Base-by-base conservation (phyloP, 225 moss, liverwort and hornwort species). In the Antitrichia curtipendula region DNA sequence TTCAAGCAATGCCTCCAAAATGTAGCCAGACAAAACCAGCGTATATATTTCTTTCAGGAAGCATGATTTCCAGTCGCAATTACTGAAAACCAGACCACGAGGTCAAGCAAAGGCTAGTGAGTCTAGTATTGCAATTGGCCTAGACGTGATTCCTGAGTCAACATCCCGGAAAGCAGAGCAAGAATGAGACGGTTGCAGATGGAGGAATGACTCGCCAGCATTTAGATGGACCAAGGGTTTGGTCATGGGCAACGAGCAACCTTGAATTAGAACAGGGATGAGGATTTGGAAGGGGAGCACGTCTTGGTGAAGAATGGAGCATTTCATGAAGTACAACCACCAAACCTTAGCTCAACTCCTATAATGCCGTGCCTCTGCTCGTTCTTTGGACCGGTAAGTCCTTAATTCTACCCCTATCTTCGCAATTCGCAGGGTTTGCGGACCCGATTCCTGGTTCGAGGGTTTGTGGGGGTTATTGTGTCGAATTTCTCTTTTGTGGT, bases 271-370 rank as follows among this genome's bases (percentile, higher is more conserved):
- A 78, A 56, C 40, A 78, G 36, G 82, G 45, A 82, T 64, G 87
- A 87, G 87, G 87, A 82, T 82, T 87, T 82, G 75, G 82, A 87
- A 62, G 75, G 56, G 63, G 64, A 87, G 64, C 82, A 64, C 64
- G 56, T 86, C 68, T 56, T 54, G 78, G 68, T 75, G 82, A 75
- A 75, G 81, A 29, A 81, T 49, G 63, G 87, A 75, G 82, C 87
- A 75, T 82, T 82, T 12, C 56, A 64, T 82, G 82, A 79, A 78
- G 68, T 34, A 13, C 57, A 41, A 78, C 43, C 75, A 87, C 82
- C 87, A 82, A 82, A 87, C 87, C 87, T 82, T 87, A 87, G 87
- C 75, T 87, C 87, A 87, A 87, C 64, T 65, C 82, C 87, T 87
- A 56, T 75, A 87, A 82, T 87, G 87, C 43, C 56, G 82, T 82